These are phyloP conservation scores for Saccharomyces hybrid DNA, from an alignment of 1,139 yeast genomes.

Conservation along the genomic window DNA sequence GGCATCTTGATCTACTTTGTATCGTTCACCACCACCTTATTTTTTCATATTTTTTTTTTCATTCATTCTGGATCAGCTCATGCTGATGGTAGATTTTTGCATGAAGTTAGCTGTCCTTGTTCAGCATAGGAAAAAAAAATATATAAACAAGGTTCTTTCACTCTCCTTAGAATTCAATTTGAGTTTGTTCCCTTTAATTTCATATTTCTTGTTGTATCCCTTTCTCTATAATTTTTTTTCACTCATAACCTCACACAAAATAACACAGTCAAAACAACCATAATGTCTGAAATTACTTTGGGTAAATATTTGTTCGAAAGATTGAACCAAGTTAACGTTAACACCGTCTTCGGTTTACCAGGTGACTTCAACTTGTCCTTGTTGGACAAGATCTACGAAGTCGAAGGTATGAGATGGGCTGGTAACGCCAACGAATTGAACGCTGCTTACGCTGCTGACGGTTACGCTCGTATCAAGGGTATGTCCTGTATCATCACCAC, in stretches of 20 bases:
- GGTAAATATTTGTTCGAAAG: constrained; percentile 60
- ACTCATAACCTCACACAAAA: constrained; percentile 6
- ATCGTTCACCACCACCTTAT: background rate
- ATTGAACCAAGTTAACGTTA: constrained; percentile 42
- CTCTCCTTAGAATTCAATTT: background rate
- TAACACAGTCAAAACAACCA: constrained; percentile 6
- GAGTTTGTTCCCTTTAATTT: background rate
- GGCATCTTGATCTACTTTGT: background rate
- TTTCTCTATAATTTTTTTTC: constrained; percentile 1
- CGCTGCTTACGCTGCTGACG: constrained; percentile 67
- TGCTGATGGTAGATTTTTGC: background rate
- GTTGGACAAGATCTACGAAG: constrained; percentile 56
- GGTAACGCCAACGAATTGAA: constrained; percentile 68
- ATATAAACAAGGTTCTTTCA: background rate
- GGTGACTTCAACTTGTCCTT: constrained; percentile 64
- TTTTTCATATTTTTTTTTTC: background rate
- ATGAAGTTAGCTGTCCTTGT: background rate
- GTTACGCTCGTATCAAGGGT: constrained; percentile 58
- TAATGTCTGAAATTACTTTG: constrained; percentile 39
- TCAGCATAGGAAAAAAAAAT: background rate
- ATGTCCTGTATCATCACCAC: constrained; percentile 56
- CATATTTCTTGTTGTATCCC: constrained; percentile 1
- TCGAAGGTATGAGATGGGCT: constrained; percentile 54
- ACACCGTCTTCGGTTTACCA: constrained; percentile 60
- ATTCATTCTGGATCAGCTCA: background rate